A percentile compares a stretch with the other conserved stretches of the same genome.
Evolutionary conservation across 306 rosid genomes (phyloP).

Genomic region (Biancaea sappan): DNA sequence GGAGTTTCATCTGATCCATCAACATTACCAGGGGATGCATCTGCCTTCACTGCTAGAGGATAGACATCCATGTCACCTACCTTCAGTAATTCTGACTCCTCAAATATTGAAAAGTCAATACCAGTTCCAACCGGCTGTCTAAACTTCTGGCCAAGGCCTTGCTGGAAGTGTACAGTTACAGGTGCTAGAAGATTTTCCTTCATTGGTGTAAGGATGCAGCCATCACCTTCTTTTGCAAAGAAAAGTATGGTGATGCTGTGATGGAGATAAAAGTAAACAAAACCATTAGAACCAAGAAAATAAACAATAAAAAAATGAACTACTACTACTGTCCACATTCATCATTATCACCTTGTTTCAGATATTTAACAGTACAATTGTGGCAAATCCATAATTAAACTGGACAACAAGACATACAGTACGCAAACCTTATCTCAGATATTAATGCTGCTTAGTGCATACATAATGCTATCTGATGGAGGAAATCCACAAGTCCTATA

Average conservation of each 20-base stretch:
- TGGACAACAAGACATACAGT: not conserved
- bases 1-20: constrained; percentile 64
- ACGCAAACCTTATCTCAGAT: not conserved
- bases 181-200: constrained; percentile 67
- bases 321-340: constrained; percentile 8
- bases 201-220: constrained; percentile 64
- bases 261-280: constrained; percentile 37
- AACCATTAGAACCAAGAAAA: constrained; percentile 31
- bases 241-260: constrained; percentile 79
- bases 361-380: not conserved
- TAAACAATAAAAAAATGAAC: constrained; percentile 22
- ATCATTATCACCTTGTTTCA: not conserved
- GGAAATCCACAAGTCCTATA: constrained; percentile 7
- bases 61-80: constrained; percentile 62
- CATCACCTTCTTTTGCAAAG: constrained; percentile 94
- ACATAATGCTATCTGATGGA: not conserved
- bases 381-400: not conserved
- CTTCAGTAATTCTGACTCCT: constrained; percentile 69
- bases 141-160: constrained; percentile 97
- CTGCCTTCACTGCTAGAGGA: constrained; percentile 90
- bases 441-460: constrained; percentile 2
- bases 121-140: constrained; percentile 82
- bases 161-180: constrained; percentile 66
- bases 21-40: constrained; percentile 49
- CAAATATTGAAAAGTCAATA: constrained; percentile 65